These are phyloP conservation scores for Ganoderma sinense DNA, from an alignment of 1,284 basidiomycete genomes.

Conservation along the genomic window DNA sequence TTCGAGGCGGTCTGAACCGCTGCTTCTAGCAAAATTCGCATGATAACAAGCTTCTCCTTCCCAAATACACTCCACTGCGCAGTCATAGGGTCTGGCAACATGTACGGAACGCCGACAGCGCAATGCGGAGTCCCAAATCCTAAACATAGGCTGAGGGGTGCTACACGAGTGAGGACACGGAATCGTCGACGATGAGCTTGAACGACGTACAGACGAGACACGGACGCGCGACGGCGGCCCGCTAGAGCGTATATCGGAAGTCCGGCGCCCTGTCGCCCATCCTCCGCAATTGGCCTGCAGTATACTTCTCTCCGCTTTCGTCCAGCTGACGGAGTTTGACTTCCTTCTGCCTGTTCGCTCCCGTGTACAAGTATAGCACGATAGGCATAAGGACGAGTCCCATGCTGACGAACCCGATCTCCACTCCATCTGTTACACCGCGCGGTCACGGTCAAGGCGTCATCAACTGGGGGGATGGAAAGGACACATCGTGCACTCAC, in stretches of 20 bases:
- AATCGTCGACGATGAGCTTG: neutral
- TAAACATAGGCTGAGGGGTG: neutral
- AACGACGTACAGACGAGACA: neutral
- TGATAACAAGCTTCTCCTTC: neutral
- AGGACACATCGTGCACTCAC: constrained; percentile 43
- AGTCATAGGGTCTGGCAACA: neutral
- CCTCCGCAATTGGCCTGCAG: constrained; percentile 49
- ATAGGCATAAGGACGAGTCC: constrained; percentile 62
- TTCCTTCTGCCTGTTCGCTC: constrained; percentile 56
- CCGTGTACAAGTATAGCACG: constrained; percentile 55
- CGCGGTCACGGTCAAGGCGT: too few relatives aligned
- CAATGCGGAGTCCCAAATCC: neutral
- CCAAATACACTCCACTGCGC: neutral
- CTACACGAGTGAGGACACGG: neutral
- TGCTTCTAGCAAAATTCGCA: neutral
- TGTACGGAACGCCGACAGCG: neutral
- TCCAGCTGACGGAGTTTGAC: constrained; percentile 22
- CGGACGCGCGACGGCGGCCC: constrained; percentile 15
- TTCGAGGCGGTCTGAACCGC: neutral
- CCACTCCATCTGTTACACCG: neutral
- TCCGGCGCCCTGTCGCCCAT: constrained; percentile 71
- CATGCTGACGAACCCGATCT: constrained; percentile 68
- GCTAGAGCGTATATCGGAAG: constrained; percentile 66
- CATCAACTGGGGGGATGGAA: neutral
- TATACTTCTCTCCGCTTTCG: constrained; percentile 24